Base-by-base conservation (phyloP, 1,284 basidiomycete genomes). In the Melampsora larici-populina region DNA sequence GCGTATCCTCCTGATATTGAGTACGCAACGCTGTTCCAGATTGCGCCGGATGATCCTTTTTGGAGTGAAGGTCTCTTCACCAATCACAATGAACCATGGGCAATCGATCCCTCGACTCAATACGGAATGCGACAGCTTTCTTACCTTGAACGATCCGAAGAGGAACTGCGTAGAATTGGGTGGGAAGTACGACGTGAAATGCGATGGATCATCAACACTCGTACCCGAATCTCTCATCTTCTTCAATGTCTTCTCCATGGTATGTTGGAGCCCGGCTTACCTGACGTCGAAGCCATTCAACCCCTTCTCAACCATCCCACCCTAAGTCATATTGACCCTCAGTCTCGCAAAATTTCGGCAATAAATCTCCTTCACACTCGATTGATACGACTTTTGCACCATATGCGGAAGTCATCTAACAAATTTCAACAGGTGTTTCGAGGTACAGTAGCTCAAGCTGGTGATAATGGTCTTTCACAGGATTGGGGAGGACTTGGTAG, bases 141-240 rank as follows among this genome's bases (percentile, higher is more conserved):
- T 21, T 43, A 43, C 11, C 21, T 21, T n/a, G 8, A 68, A 18
- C 15, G 66, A 18, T 29, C 66, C 2, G 15, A n/a, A 21, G 66
- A 68, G 24, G 70, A 73, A 31, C 36, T 43, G 29, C 21, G 58
- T 2, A 36, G 70, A 2, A 1, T 73, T 33, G 70, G 60, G 1
- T 73, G 55, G 70, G 70, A 73, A 31, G 43, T 73, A 0, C 33
- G 70, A 4, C 33, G 60, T 11, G 70, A 58, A 17, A 73, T 64
- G 58, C 8, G 46, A 11, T 73, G 70, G 70, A 46, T 31, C 7
- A 46, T 65, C 31, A 33, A 63, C 31, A 26, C 17, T 15, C 70
- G 62, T 31, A 18, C 46, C 13, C 6, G 43, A 18, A 18, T 64
- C 18, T 29, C 31, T 15, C 9, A 9, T 17, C 29, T 46, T 26